Conservation (phyloP, 1,284 basidiomycete species). For the Ustilago trichophora region DNA sequence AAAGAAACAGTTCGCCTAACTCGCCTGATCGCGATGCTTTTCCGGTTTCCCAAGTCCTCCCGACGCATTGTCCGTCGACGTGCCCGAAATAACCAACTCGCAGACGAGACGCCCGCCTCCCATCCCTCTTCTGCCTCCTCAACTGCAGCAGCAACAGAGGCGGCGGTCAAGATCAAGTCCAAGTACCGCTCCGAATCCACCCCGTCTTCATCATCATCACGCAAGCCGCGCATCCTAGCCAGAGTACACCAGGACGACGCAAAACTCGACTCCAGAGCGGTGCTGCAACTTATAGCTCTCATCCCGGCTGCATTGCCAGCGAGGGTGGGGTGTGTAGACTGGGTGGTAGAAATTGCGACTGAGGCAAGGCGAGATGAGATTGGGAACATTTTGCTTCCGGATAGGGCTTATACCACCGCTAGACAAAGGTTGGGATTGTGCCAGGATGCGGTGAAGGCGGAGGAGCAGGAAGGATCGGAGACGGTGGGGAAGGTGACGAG, state of each 20-base stretch:
- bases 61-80: conserved; percentile 21
- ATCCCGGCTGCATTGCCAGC: conserved; percentile 19
- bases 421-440: no score
- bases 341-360: conserved; percentile 17
- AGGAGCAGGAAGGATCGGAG: neutral
- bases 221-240: conserved; percentile 22
- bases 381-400: conserved; percentile 25
- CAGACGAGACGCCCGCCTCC: neutral
- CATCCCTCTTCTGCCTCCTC: neutral
- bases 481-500: conserved; percentile 19
- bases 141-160: neutral
- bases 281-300: conserved; percentile 30
- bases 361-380: conserved; percentile 23
- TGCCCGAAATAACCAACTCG: neutral
- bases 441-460: no score
- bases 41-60: conserved; percentile 36
- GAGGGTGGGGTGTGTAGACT: conserved; percentile 4
- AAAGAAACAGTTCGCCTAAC: conserved; percentile 41
- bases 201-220: neutral
- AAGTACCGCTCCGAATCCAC: conserved; percentile 10
- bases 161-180: conserved; percentile 5
- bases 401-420: conserved; percentile 3
- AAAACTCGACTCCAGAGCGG: conserved; percentile 7
- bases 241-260: conserved; percentile 23
- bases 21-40: conserved; percentile 35